Evolutionary conservation across 371 early-diverging fungal genomes (phyloP), one percentile per base, ranked within the genome.

Genomic region (Mortierella sp.): DNA sequence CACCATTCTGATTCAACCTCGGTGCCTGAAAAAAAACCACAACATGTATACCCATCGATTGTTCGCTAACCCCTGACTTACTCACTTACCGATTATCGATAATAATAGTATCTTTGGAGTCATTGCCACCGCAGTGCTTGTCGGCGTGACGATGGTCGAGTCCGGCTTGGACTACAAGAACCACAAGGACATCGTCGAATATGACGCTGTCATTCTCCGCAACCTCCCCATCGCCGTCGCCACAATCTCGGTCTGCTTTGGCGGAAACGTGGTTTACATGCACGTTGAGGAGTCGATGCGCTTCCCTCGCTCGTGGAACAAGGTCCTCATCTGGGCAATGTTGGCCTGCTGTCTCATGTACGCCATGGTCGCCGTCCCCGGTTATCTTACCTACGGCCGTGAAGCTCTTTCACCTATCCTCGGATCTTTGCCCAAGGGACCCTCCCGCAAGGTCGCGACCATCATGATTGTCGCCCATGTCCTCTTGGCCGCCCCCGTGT

Each of bases 221-320:
- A 90, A 92, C 72, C 88, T 93, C 69, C 92, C 94, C 9, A 81
- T 91, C 13, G 91, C 94, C 0, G 80, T 93, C 2, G 89, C 91
- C 48, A 93, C 94, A 11, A 93, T 96, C 48, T 93, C 92, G 74
- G 95, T 95, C 77, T 91, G 91, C 82, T 96, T 94, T 77, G 95
- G 96, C 53, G 96, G 96, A 53, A 96, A 95, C 79, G 91, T 95
- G 26, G 91, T 95, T 48, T 96, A 93, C 73, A 95, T 96, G 50
- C 95, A 96, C 76, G 93, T 97, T 40, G 97, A 98, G 86, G 93
- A 92, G 3, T 93, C 95, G 13, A 96, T 97, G 96, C 89, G 91
- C 69, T 88, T 91, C 37, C 97, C 96, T 31, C 89, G 91, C 75
- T 81, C 91, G 24, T 97, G 95, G 92, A 90, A 91, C 78, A 90